Percentiles rank a stretch among this genome's conserved stretches.
phyloP scores from a whole-genome alignment of 495 filamentous ascomycete species.

The Penicillium pulvis region DNA sequence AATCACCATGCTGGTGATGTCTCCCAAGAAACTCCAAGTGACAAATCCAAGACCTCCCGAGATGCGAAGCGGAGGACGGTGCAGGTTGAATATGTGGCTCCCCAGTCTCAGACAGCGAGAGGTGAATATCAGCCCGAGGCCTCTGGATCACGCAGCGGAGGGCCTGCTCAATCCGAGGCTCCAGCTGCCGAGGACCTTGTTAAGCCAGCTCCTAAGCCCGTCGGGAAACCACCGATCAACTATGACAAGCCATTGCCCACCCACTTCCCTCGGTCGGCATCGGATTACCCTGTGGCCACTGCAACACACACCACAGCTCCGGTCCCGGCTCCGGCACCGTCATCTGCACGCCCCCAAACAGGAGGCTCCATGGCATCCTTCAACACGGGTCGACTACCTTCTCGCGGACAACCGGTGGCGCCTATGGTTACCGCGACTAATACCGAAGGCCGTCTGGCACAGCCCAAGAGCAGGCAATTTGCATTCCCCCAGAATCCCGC shows the following conservation, averaged over 20 bases:
- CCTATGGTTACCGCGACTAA: constrained; percentile 88
- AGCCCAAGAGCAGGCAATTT: constrained; percentile 78
- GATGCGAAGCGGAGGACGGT: constrained; percentile 94
- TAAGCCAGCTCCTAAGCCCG: constrained; percentile 11
- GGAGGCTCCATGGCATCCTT: constrained; percentile 79
- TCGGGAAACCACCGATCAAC: constrained; percentile 23
- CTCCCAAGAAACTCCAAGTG: constrained; percentile 64
- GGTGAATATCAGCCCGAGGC: constrained; percentile 50
- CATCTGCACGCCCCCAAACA: constrained; percentile 69
- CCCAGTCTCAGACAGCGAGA: constrained; percentile 75
- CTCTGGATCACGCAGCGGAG: constrained; percentile 22
- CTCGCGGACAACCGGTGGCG: constrained; percentile 80
- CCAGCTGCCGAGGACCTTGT: constrained; percentile 9
- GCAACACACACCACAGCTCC: constrained; percentile 48
- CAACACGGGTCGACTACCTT: constrained; percentile 64
- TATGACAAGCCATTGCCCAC: constrained; percentile 35
- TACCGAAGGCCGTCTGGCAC: constrained; percentile 86
- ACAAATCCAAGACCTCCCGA: constrained; percentile 63
- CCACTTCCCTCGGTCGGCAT: constrained; percentile 57
- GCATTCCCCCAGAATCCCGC: constrained; percentile 59
- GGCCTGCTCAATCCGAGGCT: constrained; percentile 20
- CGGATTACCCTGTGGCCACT: constrained; percentile 51
- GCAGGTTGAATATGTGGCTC: constrained; percentile 97
- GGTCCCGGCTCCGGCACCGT: constrained; percentile 49
- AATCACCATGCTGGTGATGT: constrained; percentile 74